Evolutionary conservation across 495 filamentous ascomycete genomes (phyloP), one percentile per base, ranked within the genome.

Genomic region (Lophiostoma macrostomum): DNA sequence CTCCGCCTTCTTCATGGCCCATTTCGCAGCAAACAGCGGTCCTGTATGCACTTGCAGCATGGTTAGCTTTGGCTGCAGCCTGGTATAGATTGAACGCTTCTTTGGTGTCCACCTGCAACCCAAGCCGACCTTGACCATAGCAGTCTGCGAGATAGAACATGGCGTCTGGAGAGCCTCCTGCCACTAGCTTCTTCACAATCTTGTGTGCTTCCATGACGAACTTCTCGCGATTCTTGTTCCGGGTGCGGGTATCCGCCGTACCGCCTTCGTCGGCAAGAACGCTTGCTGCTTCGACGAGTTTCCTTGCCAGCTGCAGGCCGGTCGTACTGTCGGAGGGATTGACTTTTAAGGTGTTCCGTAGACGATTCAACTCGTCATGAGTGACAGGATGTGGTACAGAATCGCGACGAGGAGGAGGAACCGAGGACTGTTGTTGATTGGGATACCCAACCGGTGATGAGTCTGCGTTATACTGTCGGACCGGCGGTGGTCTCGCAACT

Each of bases 11-110:
- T 63, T 96, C 90, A 32, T 87, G 80, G n/a, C 93, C 93, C 46
- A 98, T 86, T 65, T 98, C 93, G 66, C 91, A 96, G 74, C 93
- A 98, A 2, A 98, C 94, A 30, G 93, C 93, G 6, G 91, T 93
- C 43, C 93, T 83, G 70, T 97, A 98, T 1, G 93, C 93, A 22
- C 88, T 83, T 29, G 88, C 82, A 0, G 83, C 80, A 68, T 98
- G 90, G 24, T 88, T 88, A 10, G 80, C 70, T 67, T 96, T 98
- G 3, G 91, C 93, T 13, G 91, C 90, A 3, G 90, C 88, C 67
- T 96, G 91, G 60, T 98, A 98, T 4, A 97, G 76, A 12, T 79
- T 78, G 70, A 95, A 98, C 0, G 93, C 93, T 70, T 95, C 88
- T 61, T 90, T 91, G 30, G 85, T 78, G 59, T 97, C 91, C 0